phyloP scores from a whole-genome alignment of 768 basidiomycete genomes.

The Agaricus subrufescens region DNA sequence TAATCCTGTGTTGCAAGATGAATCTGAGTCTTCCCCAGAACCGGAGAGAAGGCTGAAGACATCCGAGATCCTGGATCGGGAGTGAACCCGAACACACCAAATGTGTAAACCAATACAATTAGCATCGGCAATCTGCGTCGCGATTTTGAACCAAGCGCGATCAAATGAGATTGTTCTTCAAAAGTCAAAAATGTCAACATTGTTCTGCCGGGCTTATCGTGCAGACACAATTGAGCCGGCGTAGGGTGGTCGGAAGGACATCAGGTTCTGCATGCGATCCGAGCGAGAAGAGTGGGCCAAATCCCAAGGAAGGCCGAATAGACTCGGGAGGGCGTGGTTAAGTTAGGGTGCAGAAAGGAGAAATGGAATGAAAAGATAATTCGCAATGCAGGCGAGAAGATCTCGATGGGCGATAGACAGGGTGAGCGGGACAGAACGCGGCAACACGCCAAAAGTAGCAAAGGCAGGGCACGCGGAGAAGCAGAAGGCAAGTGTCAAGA shows the following conservation, averaged over 20 bases:
- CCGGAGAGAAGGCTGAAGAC: constrained; percentile 21
- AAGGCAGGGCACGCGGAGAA: constrained; percentile 58
- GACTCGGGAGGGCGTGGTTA: constrained; percentile 11
- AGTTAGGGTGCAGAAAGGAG: constrained; percentile 18
- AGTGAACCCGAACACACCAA: constrained; percentile 18
- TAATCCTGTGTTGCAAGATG: background rate
- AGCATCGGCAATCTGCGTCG: constrained; percentile 25
- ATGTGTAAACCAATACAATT: constrained; percentile 10
- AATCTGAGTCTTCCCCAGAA: constrained; percentile 26
- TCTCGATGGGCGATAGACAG: constrained; percentile 32
- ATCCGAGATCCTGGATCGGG: constrained; percentile 32
- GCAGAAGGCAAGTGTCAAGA: constrained; percentile 20
- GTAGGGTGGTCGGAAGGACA: background rate
- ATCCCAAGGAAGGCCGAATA: constrained; percentile 15
- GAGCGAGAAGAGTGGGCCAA: constrained; percentile 9
- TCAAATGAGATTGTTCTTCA: constrained; percentile 1
- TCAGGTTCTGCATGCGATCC: constrained; percentile 9
- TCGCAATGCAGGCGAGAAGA: constrained; percentile 28
- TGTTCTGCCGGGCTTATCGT: constrained; percentile 1
- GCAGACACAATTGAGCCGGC: background rate
- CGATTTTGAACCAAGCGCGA: constrained; percentile 11
- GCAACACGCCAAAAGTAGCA: constrained; percentile 44
- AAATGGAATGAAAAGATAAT: constrained; percentile 18
- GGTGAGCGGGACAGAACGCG: constrained; percentile 38
- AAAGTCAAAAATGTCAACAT: constrained; percentile 4